Evolutionary conservation across 2,329 filamentous ascomycete genomes (phyloP).

Genomic region (Coniochaeta prunicola): DNA sequence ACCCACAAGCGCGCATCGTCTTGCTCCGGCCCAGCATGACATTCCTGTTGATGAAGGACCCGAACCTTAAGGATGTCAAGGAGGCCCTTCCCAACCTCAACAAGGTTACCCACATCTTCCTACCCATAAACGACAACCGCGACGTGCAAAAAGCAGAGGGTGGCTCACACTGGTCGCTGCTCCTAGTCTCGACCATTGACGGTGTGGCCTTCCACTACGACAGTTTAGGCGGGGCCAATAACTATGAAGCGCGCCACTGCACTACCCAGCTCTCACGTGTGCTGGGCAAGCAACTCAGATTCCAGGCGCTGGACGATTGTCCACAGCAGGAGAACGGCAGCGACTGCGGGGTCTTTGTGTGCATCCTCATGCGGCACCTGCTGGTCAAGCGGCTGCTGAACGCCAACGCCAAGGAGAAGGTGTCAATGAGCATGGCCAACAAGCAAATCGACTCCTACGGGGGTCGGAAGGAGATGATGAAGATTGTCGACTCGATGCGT

Average conservation of each 20-base stretch:
- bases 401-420: constrained; percentile 75
- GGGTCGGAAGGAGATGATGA: constrained; percentile 83
- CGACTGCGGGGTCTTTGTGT: constrained; percentile 95
- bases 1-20: constrained; percentile 77
- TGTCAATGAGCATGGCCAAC: constrained; percentile 88
- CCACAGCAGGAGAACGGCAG: constrained; percentile 88
- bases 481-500: constrained; percentile 77
- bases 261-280: constrained; percentile 63
- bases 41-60: constrained; percentile 77
- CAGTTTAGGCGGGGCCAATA: constrained; percentile 70
- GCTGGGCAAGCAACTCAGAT: constrained; percentile 60
- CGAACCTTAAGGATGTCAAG: constrained; percentile 45
- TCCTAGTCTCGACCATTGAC: constrained; percentile 83
- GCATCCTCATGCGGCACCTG: constrained; percentile 90
- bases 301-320: constrained; percentile 75
- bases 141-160: constrained; percentile 75
- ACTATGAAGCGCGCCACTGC: constrained; percentile 62
- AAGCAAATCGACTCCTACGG: constrained; percentile 74
- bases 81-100: constrained; percentile 75
- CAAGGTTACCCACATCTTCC: constrained; percentile 82
- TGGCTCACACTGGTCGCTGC: constrained; percentile 88
- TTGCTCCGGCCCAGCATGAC: constrained; percentile 90
- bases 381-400: constrained; percentile 74
- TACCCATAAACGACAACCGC: constrained; percentile 86
- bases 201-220: constrained; percentile 96